Evolutionary conservation across 768 basidiomycete genomes (phyloP).

Genomic region (Lactarius sp.): DNA sequence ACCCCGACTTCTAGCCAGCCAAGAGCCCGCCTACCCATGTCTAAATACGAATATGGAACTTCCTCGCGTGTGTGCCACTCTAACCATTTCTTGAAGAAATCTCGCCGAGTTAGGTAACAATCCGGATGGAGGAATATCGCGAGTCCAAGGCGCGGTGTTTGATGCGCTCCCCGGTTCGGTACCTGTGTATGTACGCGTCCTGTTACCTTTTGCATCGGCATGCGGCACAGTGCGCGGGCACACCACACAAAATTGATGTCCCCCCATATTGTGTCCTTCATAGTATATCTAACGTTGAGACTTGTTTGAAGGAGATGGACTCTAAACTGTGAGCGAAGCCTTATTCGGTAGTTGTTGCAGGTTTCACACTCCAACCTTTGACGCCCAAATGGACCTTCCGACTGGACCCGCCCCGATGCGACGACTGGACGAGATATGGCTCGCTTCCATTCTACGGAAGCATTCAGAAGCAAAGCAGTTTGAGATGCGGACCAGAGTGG

Average conservation of each 20-base stretch:
- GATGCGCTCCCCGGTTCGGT: not conserved
- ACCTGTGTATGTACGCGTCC: not conserved
- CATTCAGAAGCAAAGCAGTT: constrained; percentile 8
- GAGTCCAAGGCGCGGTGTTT: not conserved
- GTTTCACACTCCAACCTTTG: constrained; percentile 7
- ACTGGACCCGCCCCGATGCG: constrained; percentile 1
- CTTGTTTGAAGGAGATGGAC: not conserved
- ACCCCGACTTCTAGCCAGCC: constrained; percentile 1
- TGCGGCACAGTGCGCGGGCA: not conserved
- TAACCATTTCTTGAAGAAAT: not conserved
- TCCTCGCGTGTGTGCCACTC: not conserved
- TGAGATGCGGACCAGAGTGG: constrained; percentile 17
- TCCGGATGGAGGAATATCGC: constrained; percentile 1
- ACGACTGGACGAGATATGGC: constrained; percentile 3
- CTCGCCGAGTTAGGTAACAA: not conserved
- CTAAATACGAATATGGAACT: constrained; percentile 5
- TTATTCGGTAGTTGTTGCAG: constrained; percentile 1
- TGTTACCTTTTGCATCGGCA: constrained; percentile 9
- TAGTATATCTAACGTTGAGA: not conserved
- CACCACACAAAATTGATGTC: constrained; percentile 5
- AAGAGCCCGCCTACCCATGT: constrained; percentile 7
- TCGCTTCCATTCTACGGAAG: constrained; percentile 20
- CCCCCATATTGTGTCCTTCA: not conserved
- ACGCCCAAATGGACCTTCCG: constrained; percentile 11
- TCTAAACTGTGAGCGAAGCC: not conserved